A percentile compares a stretch with the other conserved stretches of the same genome.
These are phyloP conservation scores for Fusarium equiseti DNA, from an alignment of 2,329 filamentous ascomycete species.

Conservation along the genomic window DNA sequence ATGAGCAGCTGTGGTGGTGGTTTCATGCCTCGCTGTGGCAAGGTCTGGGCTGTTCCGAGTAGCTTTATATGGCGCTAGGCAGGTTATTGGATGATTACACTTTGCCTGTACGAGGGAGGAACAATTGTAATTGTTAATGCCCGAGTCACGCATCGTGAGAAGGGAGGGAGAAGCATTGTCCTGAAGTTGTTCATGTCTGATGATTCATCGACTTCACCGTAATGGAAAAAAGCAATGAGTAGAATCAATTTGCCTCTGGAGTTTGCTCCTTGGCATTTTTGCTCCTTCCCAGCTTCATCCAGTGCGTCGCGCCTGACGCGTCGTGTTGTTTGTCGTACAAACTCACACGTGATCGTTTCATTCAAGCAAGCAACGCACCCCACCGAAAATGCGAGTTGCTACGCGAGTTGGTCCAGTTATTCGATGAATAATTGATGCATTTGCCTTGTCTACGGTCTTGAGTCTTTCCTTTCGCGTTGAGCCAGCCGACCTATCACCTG, in stretches of 20 bases:
- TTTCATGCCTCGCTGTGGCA: background rate
- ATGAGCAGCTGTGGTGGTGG: background rate
- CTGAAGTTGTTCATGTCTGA: background rate
- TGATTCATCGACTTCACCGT: background rate
- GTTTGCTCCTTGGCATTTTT: background rate
- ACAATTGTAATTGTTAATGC: background rate
- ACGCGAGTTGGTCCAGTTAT: too few species aligned
- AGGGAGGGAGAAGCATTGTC: background rate
- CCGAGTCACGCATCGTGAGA: background rate
- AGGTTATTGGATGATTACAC: background rate
- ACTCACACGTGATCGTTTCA: background rate
- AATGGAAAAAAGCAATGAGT: background rate
- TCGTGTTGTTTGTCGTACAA: background rate
- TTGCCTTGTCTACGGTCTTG: too few species aligned
- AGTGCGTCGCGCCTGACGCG: background rate
- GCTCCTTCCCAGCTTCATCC: background rate
- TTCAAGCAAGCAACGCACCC: too few species aligned
- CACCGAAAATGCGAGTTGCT: too few species aligned
- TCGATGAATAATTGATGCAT: too few species aligned
- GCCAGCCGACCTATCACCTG: too few species aligned
- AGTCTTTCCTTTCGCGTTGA: background rate
- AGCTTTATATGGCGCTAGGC: background rate
- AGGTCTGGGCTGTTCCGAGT: background rate
- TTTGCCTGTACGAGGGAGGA: background rate
- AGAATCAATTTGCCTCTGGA: background rate